These are phyloP conservation scores for Prunus mongolica DNA, from an alignment of 306 rosid genomes.

Conservation along the genomic window DNA sequence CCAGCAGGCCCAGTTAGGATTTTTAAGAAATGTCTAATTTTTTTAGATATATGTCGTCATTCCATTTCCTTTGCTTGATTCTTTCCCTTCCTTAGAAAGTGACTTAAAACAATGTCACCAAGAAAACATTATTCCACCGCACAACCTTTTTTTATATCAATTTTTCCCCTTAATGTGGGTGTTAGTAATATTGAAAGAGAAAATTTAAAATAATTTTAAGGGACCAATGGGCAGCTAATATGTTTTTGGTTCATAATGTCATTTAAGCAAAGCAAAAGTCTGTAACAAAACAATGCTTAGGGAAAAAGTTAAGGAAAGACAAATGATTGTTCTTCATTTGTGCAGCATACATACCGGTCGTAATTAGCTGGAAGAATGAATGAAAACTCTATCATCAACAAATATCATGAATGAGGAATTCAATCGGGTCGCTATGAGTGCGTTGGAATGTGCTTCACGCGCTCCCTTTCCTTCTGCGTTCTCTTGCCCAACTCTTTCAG, in stretches of 20 bases:
- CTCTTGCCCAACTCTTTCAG: no score
- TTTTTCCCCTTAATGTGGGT: not conserved
- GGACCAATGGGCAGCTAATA: no score
- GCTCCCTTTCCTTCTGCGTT: no score
- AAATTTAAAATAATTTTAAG: not conserved
- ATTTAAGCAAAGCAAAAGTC: not conserved
- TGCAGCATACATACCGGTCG: not conserved
- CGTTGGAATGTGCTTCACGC: no score
- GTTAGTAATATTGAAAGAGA: not conserved
- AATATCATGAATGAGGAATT: no score
- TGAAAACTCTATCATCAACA: not conserved
- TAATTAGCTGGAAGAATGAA: slow-evolving; percentile 8
- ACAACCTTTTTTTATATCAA: not conserved
- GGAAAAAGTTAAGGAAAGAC: not conserved
- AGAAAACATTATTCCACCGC: not conserved
- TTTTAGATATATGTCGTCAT: not conserved
- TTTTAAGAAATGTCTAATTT: no score
- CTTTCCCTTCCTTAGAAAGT: not conserved
- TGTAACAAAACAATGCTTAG: not conserved
- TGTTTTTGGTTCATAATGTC: not conserved
- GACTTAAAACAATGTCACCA: not conserved
- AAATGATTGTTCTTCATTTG: not conserved
- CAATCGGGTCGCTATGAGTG: no score
- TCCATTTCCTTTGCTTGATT: not conserved
- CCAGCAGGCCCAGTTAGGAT: no score